Evolutionary conservation across 306 rosid genomes (phyloP), one percentile per base, ranked within the genome.

Genomic region (Fragaria ananassa): DNA sequence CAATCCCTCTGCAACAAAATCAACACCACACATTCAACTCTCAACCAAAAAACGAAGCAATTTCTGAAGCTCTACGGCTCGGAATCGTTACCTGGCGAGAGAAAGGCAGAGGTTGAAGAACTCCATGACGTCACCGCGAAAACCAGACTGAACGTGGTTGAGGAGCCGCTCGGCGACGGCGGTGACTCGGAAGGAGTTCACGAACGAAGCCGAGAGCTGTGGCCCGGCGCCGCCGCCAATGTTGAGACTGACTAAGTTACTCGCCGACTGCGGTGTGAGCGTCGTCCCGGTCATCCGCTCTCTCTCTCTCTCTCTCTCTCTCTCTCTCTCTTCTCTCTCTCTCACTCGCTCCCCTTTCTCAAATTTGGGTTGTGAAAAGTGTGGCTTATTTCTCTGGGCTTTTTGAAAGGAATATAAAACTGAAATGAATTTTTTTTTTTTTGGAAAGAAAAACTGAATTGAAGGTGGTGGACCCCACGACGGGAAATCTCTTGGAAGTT

Each of bases 1-100:
- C 98, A 61, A 95, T 88, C 76, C 91, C 86, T 77, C 98, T 95
- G 92, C 74, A 67, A 75, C 83, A 82, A 74, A 73, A 31, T 41
- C 3, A 35, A 34, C 3, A 14, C 6, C 68, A 34, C 68, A 5
- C 44, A 31, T 15, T 63, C 31, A 17, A 29, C 68, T 45, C 18
- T 21, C 31, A 56, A 56, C 23, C 58, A 57, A 3, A 72, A 50
- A 35, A 0, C 1, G 19, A n/a, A 4, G 17, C 15, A 3, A 34
- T 6, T 63, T 63, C 9, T 1, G 42, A 12, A 29, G 41, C 41
- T 61, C 31, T 4, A 62, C 4, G 35, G 44, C 18, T 4, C 8
- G 50, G 27, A 54, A 64, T 17, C 10, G 1, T 18, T 68, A 89
- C 95, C 90, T 72, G 25, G 97, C 76, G 62, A 92, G 97, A 71